Conservation (phyloP, 495 filamentous ascomycete genomes). For the Lophiotrema nucula region DNA sequence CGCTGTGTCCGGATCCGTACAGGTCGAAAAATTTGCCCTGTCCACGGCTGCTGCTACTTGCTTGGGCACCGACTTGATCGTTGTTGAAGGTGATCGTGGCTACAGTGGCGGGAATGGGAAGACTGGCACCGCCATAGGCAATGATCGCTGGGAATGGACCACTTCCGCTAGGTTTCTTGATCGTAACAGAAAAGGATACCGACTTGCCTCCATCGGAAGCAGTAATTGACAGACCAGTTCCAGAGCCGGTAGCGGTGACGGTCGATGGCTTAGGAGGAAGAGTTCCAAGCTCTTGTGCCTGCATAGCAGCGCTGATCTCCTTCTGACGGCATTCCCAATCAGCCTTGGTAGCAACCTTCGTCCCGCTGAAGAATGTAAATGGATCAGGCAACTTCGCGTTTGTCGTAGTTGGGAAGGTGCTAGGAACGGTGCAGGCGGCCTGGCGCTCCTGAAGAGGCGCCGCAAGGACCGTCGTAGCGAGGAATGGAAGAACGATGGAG, state of each 20-base stretch:
- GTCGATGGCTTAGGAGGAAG: conserved; percentile 47
- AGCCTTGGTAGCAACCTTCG: conserved; percentile 47
- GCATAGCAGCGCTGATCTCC: conserved; percentile 53
- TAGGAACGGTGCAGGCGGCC: conserved; percentile 19
- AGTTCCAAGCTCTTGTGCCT: conserved; percentile 54
- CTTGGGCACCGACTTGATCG: conserved; percentile 27
- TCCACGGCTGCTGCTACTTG: conserved; percentile 22
- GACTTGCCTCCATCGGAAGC: conserved; percentile 27
- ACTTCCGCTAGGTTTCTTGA: conserved; percentile 31
- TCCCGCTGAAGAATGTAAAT: conserved; percentile 49
- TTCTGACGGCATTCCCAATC: conserved; percentile 52
- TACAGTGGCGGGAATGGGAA: conserved; percentile 44
- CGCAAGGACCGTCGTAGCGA: conserved; percentile 28
- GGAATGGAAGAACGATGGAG: conserved; percentile 28
- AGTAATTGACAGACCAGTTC: conserved; percentile 19
- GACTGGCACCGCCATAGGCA: conserved; percentile 41
- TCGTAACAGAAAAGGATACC: conserved; percentile 26
- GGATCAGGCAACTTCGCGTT: conserved; percentile 49
- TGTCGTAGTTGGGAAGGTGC: conserved; percentile 14
- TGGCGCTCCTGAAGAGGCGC: conserved; percentile 30
- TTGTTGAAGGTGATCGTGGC: conserved; percentile 46
- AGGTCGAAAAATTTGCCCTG: conserved; percentile 50
- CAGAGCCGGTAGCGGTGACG: conserved; percentile 39
- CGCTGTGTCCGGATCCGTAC: conserved; percentile 43
- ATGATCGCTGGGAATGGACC: conserved; percentile 49